Percentiles rank a stretch among this genome's conserved stretches.
Evolutionary conservation across 2,329 filamentous ascomycete genomes (phyloP).

Genomic region (Talaromyces sp.): DNA sequence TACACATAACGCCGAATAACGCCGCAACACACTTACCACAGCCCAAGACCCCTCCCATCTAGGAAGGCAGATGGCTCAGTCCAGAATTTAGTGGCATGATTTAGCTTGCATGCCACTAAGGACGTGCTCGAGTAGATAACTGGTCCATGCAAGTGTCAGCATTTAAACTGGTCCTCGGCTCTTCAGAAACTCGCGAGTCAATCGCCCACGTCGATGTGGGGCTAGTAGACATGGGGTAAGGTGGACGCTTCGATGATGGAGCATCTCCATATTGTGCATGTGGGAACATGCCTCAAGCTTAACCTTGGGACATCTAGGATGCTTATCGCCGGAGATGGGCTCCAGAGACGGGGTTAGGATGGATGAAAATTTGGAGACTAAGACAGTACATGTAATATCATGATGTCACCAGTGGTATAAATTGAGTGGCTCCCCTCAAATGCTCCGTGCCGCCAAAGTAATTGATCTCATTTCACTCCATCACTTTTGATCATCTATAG

Average conservation of each 20-base stretch:
- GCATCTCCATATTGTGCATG: not conserved
- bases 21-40: not conserved
- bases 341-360: too few species aligned
- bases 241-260: not conserved
- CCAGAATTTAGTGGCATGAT: too few species aligned
- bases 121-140: not conserved
- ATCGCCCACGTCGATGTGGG: not conserved
- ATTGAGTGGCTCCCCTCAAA: not conserved
- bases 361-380: too few species aligned
- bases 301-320: too few species aligned
- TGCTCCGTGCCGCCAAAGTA: not conserved
- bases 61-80: too few species aligned
- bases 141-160: not conserved
- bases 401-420: not conserved
- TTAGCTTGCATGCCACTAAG: too few species aligned
- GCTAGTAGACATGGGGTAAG: not conserved
- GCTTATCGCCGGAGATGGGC: too few species aligned
- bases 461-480: too few species aligned
- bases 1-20: not conserved
- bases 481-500: not conserved
- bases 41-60: too few species aligned
- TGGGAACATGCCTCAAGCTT: not conserved
- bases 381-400: not conserved
- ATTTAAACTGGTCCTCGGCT: not conserved
- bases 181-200: not conserved